Conservation (phyloP, 805 yeast genomes). For the Yamadazyma nakazawae region DNA sequence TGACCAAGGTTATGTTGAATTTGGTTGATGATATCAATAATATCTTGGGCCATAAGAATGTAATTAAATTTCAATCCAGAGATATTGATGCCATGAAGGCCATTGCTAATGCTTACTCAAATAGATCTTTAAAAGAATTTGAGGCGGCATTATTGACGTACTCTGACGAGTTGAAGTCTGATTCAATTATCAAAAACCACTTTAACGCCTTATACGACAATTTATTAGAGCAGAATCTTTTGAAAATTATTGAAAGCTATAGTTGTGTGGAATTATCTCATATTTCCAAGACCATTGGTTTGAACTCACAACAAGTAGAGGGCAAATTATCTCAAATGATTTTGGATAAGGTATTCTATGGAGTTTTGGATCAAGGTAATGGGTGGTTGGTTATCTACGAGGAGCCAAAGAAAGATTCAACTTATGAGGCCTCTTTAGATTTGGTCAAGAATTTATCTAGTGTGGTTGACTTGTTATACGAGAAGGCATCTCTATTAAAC, state of each 20-base stretch:
- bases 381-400: constrained; percentile 95
- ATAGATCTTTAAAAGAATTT: constrained; percentile 87
- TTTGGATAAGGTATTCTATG: constrained; percentile 89
- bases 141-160: constrained; percentile 77
- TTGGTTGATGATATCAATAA: constrained; percentile 80
- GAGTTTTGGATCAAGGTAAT: constrained; percentile 96
- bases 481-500: constrained; percentile 84
- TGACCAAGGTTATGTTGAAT: constrained; percentile 91
- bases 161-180: constrained; percentile 73
- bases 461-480: constrained; percentile 88
- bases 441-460: constrained; percentile 81
- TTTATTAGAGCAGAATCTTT: constrained; percentile 84
- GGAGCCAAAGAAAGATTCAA: constrained; percentile 81
- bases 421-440: constrained; percentile 83
- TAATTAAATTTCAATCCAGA: constrained; percentile 66
- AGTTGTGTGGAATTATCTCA: constrained; percentile 93
- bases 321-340: constrained; percentile 96
- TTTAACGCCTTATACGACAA: constrained; percentile 91
- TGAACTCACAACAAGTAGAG: constrained; percentile 84
- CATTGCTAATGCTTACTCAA: constrained; percentile 82
- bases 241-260: constrained; percentile 94
- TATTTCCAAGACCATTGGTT: constrained; percentile 81
- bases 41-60: constrained; percentile 68
- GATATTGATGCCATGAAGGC: constrained; percentile 96
- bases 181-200: constrained; percentile 85